Conservation (phyloP, 2,329 filamentous ascomycete species). For the Acephala macrosclerotiorum region DNA sequence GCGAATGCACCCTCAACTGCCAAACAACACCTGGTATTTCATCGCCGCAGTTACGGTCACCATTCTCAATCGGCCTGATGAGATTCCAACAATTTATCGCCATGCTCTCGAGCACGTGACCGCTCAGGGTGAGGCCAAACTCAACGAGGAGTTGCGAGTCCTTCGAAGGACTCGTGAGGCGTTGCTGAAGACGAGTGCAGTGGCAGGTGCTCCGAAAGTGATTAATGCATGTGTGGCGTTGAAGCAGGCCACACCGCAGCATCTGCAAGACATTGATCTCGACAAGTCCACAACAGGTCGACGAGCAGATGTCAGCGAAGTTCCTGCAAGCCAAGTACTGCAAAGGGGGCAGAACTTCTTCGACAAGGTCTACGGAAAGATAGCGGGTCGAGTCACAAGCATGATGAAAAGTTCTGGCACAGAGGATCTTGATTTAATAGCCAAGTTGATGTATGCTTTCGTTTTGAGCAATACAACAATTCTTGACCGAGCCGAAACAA, state of each 20-base stretch:
- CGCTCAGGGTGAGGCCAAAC: not conserved
- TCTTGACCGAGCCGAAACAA: conserved; percentile 55
- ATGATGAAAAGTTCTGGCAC: conserved; percentile 58
- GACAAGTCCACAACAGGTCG: conserved; percentile 49
- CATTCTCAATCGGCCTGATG: conserved; percentile 56
- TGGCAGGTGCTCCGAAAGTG: conserved; percentile 60
- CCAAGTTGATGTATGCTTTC: conserved; percentile 57
- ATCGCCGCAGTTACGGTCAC: conserved; percentile 54
- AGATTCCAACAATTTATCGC: conserved; percentile 53
- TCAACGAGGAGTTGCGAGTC: conserved; percentile 48
- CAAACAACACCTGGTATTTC: conserved; percentile 56
- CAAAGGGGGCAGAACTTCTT: conserved; percentile 56
- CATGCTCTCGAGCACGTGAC: conserved; percentile 51
- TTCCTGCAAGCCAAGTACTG: conserved; percentile 47
- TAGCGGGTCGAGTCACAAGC: conserved; percentile 54
- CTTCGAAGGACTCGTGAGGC: conserved; percentile 56
- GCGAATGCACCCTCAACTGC: conserved; percentile 50
- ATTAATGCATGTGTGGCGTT: conserved; percentile 57
- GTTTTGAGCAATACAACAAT: conserved; percentile 56
- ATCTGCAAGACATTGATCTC: conserved; percentile 50
- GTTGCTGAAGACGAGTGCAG: conserved; percentile 55
- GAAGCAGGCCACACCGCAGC: conserved; percentile 51
- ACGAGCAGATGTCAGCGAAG: conserved; percentile 48
- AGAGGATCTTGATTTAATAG: conserved; percentile 56
- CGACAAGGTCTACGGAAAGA: conserved; percentile 56